phyloP scores from a whole-genome alignment of 2,329 filamentous ascomycete genomes.

The Pseudocercospora cruenta region DNA sequence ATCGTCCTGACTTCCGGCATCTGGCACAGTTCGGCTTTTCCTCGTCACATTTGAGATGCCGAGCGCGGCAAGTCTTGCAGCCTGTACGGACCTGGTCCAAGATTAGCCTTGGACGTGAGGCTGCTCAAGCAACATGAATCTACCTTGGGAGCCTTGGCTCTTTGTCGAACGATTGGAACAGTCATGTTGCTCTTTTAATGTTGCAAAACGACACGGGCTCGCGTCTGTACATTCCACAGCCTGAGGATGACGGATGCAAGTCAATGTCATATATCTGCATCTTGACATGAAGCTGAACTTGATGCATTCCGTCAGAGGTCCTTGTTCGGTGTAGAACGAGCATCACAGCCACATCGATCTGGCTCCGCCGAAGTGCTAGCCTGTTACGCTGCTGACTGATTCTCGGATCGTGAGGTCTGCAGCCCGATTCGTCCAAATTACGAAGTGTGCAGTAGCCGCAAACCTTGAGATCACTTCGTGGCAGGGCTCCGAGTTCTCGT shows the following conservation, averaged over 20 bases:
- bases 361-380: not conserved
- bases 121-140: too few relatives aligned
- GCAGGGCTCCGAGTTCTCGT: not conserved
- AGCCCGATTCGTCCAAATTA: not conserved
- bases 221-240: not conserved
- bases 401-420: not conserved
- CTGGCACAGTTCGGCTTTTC: not conserved
- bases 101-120: not conserved
- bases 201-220: too few relatives aligned
- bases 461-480: not conserved
- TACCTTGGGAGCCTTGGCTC: not conserved
- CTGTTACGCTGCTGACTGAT: not conserved
- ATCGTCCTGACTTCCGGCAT: not conserved
- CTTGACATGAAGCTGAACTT: not conserved
- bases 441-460: not conserved
- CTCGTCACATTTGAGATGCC: not conserved
- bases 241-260: not conserved
- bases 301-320: not conserved
- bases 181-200: not conserved
- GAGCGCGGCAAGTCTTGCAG: not conserved
- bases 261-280: not conserved
- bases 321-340: not conserved
- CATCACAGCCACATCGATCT: not conserved
- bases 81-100: not conserved
- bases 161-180: not conserved